Percentiles rank a stretch among this genome's conserved stretches.
phyloP scores from a whole-genome alignment of 495 filamentous ascomycete genomes.

The Astrocystis sublimbata region DNA sequence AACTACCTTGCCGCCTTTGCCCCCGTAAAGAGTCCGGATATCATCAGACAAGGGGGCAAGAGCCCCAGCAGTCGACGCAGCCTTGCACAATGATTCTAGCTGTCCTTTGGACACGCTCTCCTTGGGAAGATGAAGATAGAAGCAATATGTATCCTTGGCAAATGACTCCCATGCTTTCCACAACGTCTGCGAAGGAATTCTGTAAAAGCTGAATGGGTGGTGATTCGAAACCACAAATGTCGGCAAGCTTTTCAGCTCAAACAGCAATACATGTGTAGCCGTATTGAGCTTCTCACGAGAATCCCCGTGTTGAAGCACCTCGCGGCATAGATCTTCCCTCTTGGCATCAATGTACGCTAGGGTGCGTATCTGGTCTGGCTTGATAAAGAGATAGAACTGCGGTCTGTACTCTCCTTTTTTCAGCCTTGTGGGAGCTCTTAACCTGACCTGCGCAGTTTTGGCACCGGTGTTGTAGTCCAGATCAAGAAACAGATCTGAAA shows the following conservation, averaged over 20 bases:
- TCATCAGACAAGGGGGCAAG: background rate
- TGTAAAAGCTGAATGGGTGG: background rate
- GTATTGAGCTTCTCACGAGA: background rate
- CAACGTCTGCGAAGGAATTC: background rate
- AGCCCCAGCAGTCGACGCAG: background rate
- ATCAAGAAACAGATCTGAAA: background rate
- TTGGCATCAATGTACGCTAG: background rate
- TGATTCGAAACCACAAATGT: conserved; percentile 5
- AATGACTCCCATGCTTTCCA: conserved; percentile 6
- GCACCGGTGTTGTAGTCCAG: background rate
- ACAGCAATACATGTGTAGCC: background rate
- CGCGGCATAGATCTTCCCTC: background rate
- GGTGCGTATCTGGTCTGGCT: conserved; percentile 1
- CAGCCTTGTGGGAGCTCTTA: background rate
- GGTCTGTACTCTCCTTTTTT: background rate
- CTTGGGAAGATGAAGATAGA: conserved; percentile 7
- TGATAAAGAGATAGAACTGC: background rate
- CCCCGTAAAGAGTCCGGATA: conserved; percentile 9
- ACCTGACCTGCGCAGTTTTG: background rate
- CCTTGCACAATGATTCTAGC: conserved; percentile 1
- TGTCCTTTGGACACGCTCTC: background rate
- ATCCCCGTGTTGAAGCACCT: background rate
- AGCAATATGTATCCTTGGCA: background rate
- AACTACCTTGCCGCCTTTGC: conserved; percentile 11
- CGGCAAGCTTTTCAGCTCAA: background rate